Conservation (phyloP, 768 basidiomycete species). For the Termitomyces sp. region DNA sequence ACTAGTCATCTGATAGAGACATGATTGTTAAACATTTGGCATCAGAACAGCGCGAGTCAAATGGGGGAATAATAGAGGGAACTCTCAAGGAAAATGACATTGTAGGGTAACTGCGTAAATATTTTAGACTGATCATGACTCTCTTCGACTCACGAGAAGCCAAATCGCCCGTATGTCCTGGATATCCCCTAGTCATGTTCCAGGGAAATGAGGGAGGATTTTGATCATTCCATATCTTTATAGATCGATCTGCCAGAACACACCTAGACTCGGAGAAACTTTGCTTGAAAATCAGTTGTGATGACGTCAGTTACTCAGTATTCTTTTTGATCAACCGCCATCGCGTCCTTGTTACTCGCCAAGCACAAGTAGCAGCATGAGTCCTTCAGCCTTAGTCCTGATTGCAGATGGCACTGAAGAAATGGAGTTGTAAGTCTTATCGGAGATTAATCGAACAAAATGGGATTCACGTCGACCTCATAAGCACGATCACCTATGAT, state of each 20-base stretch:
- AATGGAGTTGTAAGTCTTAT: constrained; percentile 77
- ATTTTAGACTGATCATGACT: not conserved
- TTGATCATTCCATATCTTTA: too few relatives aligned
- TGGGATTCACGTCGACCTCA: constrained; percentile 1
- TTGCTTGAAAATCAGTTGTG: too few relatives aligned
- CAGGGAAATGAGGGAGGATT: too few relatives aligned
- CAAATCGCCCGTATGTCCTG: not conserved
- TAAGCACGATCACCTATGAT: constrained; percentile 77
- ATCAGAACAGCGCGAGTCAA: too few relatives aligned
- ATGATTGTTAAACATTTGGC: too few relatives aligned
- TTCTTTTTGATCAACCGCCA: not conserved
- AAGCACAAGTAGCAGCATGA: constrained; percentile 22
- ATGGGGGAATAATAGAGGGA: not conserved
- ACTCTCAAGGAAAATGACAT: not conserved
- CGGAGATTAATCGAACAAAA: not conserved
- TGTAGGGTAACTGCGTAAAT: not conserved
- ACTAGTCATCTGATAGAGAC: too few relatives aligned
- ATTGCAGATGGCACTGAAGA: constrained; percentile 85
- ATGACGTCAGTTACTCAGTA: not conserved
- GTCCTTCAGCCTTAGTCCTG: constrained; percentile 60
- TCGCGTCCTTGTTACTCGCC: not conserved
- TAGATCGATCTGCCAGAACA: too few relatives aligned
- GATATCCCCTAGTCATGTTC: too few relatives aligned
- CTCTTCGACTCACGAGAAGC: not conserved
- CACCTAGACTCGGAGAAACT: too few relatives aligned